These are phyloP conservation scores for Lycium barbarum DNA, from an alignment of 257 asterid species.

Conservation along the genomic window DNA sequence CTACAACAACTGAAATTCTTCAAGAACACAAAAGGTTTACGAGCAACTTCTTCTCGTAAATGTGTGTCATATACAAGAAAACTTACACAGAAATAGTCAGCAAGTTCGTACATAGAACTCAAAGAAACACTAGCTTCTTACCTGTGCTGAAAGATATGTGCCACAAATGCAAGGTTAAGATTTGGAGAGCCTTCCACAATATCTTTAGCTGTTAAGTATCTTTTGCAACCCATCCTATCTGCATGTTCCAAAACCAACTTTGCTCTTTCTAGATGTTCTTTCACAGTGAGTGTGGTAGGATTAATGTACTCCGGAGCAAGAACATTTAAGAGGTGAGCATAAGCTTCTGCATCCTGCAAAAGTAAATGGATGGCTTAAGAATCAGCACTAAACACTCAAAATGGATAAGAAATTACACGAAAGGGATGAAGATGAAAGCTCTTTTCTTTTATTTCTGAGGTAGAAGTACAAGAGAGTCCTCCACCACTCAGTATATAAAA, in stretches of 20 bases:
- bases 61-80: background rate
- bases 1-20: background rate
- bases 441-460: background rate
- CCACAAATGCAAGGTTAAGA: conserved; percentile 98
- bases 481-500: background rate
- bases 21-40: background rate
- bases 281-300: conserved; percentile 70
- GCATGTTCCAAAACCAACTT: conserved; percentile 95
- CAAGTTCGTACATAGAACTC: background rate
- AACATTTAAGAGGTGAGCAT: conserved; percentile 84
- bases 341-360: conserved; percentile 94
- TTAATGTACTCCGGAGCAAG: conserved; percentile 90
- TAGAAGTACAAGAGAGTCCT: conserved; percentile 10
- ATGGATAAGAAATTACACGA: background rate
- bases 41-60: background rate
- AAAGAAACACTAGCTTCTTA: conserved; percentile 39
- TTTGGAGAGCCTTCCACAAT: conserved; percentile 96
- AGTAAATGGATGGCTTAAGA: conserved; percentile 33
- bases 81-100: background rate
- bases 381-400: conserved; percentile 20
- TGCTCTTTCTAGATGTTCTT: conserved; percentile 79
- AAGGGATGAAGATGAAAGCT: background rate
- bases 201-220: conserved; percentile 95
- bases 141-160: conserved; percentile 98
- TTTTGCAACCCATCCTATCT: conserved; percentile 97